Conservation (phyloP, 31 red algal species). For the Odonthalia washingtoniensis region DNA sequence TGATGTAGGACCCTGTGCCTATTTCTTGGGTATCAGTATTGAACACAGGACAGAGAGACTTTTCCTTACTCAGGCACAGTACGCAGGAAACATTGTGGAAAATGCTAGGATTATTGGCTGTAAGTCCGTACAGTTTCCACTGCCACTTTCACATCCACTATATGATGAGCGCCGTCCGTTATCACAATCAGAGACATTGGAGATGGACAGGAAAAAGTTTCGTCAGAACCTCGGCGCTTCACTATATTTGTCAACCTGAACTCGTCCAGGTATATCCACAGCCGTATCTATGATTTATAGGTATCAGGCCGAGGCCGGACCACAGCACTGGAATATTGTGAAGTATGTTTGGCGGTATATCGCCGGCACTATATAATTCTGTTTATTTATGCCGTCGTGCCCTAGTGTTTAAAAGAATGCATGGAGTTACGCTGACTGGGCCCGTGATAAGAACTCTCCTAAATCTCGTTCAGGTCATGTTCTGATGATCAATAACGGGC, state of each 20-base stretch:
- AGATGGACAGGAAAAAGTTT: constrained; percentile 24
- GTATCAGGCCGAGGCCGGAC: no score
- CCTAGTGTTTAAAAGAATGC: background rate
- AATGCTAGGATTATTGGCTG: background rate
- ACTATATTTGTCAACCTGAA: constrained; percentile 35
- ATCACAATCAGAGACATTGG: background rate
- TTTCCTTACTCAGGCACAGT: background rate
- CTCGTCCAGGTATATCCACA: constrained; percentile 52
- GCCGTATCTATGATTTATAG: constrained; percentile 47
- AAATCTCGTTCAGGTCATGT: constrained; percentile 26
- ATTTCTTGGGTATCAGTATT: constrained; percentile 14
- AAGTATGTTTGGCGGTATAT: constrained; percentile 26
- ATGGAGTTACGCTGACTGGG: constrained; percentile 30
- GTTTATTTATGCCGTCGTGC: background rate
- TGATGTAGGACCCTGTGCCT: constrained; percentile 1
- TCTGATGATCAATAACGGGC: background rate
- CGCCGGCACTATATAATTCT: constrained; percentile 5
- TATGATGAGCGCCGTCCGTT: constrained; percentile 2
- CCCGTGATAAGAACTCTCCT: constrained; percentile 18
- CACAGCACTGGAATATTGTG: constrained; percentile 38
- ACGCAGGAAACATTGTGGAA: constrained; percentile 5
- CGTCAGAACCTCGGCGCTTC: constrained; percentile 15
- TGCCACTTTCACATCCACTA: constrained; percentile 33
- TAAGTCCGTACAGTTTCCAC: background rate
- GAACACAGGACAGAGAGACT: background rate